These are phyloP conservation scores for Beauveria bassiana DNA, from an alignment of 2,329 filamentous ascomycete species.

Conservation along the genomic window DNA sequence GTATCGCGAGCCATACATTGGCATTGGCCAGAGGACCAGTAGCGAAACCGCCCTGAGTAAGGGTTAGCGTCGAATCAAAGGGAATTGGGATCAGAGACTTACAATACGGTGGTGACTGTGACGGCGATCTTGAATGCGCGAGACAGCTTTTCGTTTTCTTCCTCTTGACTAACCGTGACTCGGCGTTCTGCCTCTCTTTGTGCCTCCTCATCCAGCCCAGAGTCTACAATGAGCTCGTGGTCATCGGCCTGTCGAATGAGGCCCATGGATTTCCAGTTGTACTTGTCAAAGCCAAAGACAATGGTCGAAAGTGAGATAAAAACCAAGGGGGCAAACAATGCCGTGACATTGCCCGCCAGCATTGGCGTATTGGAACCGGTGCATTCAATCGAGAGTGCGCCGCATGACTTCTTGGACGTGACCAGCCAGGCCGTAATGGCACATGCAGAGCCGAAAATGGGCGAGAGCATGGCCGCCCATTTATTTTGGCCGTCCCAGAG, in stretches of 20 bases:
- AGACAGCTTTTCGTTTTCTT: conserved; percentile 42
- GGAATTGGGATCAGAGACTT: not conserved
- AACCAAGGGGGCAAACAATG: conserved; percentile 63
- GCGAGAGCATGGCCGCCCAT: conserved; percentile 60
- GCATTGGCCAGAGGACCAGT: conserved; percentile 84
- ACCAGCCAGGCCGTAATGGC: conserved; percentile 70
- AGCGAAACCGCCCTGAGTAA: conserved; percentile 51
- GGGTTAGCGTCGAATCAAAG: not conserved
- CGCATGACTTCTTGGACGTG: conserved; percentile 61
- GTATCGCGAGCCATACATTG: conserved; percentile 77
- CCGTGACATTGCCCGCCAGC: conserved; percentile 76
- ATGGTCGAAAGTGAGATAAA: conserved; percentile 73
- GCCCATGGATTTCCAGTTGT: conserved; percentile 81
- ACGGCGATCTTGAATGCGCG: conserved; percentile 43
- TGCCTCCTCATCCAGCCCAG: conserved; percentile 37
- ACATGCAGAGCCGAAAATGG: conserved; percentile 57
- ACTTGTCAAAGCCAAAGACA: conserved; percentile 52
- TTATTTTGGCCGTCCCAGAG: conserved; percentile 74
- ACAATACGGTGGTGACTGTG: conserved; percentile 26
- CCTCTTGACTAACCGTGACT: conserved; percentile 23
- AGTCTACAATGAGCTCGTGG: conserved; percentile 56
- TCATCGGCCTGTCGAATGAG: conserved; percentile 74
- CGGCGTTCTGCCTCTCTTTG: conserved; percentile 15
- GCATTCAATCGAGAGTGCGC: conserved; percentile 59
- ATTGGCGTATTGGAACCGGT: conserved; percentile 81